phyloP scores from a whole-genome alignment of 768 basidiomycete species.

The Leccinum incarnatum region DNA sequence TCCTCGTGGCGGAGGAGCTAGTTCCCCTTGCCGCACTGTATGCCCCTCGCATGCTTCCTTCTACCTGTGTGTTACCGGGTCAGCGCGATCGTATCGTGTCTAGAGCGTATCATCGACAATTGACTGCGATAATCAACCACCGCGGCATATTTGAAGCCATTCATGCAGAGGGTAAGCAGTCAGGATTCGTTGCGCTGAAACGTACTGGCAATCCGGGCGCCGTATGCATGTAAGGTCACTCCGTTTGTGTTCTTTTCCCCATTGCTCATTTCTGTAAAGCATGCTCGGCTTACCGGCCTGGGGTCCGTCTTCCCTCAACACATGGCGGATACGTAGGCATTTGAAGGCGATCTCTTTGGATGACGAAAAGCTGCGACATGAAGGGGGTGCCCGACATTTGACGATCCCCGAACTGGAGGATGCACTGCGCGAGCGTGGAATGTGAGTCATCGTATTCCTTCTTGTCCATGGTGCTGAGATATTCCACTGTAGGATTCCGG shows the following conservation, averaged over 20 bases:
- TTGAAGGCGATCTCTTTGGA: conserved; percentile 49
- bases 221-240: conserved; percentile 54
- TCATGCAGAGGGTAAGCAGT: conserved; percentile 32
- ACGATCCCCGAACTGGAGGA: conserved; percentile 56
- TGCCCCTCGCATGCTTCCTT: conserved; percentile 80
- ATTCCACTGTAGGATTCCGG: conserved; percentile 34
- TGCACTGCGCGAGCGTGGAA: conserved; percentile 72
- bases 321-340: conserved; percentile 37
- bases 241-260: not conserved
- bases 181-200: conserved; percentile 26
- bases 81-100: conserved; percentile 66
- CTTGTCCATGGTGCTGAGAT: not conserved
- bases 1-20: conserved; percentile 74
- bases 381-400: conserved; percentile 43
- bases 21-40: conserved; percentile 84
- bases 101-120: conserved; percentile 48
- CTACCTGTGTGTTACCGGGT: conserved; percentile 81
- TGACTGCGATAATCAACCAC: conserved; percentile 39
- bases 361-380: conserved; percentile 57
- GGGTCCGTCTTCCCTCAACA: conserved; percentile 35
- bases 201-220: conserved; percentile 31
- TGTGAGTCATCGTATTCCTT: conserved; percentile 46
- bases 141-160: conserved; percentile 35
- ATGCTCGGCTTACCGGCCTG: conserved; percentile 38
- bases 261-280: conserved; percentile 33